Base-by-base conservation (phyloP, 1,284 basidiomycete genomes). In the Meira nashicola region DNA sequence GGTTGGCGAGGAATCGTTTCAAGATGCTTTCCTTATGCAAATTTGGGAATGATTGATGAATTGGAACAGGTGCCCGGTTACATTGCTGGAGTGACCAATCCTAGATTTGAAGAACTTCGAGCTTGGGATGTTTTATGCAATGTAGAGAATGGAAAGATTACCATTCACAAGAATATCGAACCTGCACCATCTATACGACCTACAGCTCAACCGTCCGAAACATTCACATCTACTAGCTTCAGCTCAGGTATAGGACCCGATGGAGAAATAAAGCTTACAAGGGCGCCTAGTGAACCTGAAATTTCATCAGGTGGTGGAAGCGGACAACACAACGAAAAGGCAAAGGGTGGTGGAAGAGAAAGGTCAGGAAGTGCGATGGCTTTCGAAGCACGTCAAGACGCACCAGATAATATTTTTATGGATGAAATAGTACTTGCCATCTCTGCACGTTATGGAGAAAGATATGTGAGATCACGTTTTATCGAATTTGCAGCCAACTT, bases 61-160 rank as follows among this genome's bases (percentile, higher is more conserved):
- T 88, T 94, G 83, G 88, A 93, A 79, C 85, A 86, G 46, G 86
- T 90, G 51, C 86, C 89, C 4, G 92, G 89, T 11, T 98, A 88
- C 77, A 92, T 98, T 58, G 93, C 92, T 5, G 93, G 93, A 2
- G 92, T 96, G 1, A 94, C 90, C 2, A 97, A 98, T 74, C 93
- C 93, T 1, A 90, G 94, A 37, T 96, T 96, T 77, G 90, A 93
- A 71, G 84, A 88, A 8, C 85, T 88, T 0, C 86, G 86, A 0
- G 83, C 85, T 15, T 98, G 94, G 94, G 93, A 98, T 78, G 82
- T 98, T 1, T 82, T 96, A 40, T 89, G 91, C 78, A 91, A 96
- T 74, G 86, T 95, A 60, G 87, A 90, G 56, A 86, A 86, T 0
- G 90, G 90, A 4, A 86, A 86, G 54, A 88, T 96, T 62, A 87